Evolutionary conservation across 306 rosid genomes (phyloP), one percentile per base, ranked within the genome.

Genomic region (Astragalus glycyphyllos): DNA sequence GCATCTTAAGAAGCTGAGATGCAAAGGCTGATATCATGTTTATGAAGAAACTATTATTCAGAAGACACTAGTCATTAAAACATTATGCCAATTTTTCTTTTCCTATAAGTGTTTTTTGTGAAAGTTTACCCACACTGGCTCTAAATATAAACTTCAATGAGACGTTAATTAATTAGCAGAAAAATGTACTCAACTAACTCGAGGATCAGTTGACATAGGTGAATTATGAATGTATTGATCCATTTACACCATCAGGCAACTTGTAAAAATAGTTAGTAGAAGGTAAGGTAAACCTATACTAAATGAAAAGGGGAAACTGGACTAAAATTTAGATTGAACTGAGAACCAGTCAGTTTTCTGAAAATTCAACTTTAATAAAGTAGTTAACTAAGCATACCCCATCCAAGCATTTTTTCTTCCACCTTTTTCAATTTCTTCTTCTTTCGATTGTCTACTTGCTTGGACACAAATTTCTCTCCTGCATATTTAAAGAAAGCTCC

Each of bases 391-490:
- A 65, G 56, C 89, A 48, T 86, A 91, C 99, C 96, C 99, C 99
- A 95, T 69, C 99, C 96, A 73, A 95, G 99, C 86, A 95, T 91
- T 88, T 74, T 95, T 13, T 95, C 96, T 85, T 95, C 97, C 59
- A 85, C 89, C 80, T 78, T 95, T 81, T 87, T 95, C 65, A 91
- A 77, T 83, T 87, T 94, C 86, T 80, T 91, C 66, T 91, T 94
- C 90, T 88, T 89, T 85, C 88, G 87, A 74, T 60, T 84, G 87
- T 95, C 96, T 62, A 82, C 96, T 89, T 95, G 91, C 81, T 91
- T 95, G 71, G 96, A 65, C 71, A 86, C 61, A 84, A 91, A 95
- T 47, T 31, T 81, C 11, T 95, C 92, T 72, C 99, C 99, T 95
- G 83, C 81, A 74, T 65, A 50, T 29, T 67, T 35, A 74, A 73